These are phyloP conservation scores for Clonostachys rhizophaga DNA, from an alignment of 2,329 filamentous ascomycete species.

Conservation along the genomic window DNA sequence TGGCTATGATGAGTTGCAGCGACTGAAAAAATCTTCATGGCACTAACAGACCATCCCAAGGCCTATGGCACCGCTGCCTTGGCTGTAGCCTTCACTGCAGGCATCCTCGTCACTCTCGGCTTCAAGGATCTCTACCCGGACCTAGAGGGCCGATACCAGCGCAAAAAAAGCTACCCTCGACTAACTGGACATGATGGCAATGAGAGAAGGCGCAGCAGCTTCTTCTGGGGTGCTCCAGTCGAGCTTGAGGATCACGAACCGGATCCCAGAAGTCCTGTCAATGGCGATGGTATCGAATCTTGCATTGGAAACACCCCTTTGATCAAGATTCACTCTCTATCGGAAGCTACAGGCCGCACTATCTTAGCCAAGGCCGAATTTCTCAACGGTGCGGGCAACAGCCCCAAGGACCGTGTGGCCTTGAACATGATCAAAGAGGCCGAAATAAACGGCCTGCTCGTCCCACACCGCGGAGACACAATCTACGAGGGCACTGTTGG, in stretches of 20 bases:
- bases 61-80: slow-evolving; percentile 63
- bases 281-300: slow-evolving; percentile 71
- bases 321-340: slow-evolving; percentile 79
- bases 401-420: slow-evolving; percentile 92
- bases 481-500: slow-evolving; percentile 98
- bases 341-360: slow-evolving; percentile 78
- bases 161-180: slow-evolving; percentile 21
- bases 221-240: slow-evolving; percentile 42
- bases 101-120: slow-evolving; percentile 69
- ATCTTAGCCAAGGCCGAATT: slow-evolving; percentile 96
- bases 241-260: slow-evolving; percentile 52
- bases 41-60: slow-evolving; percentile 55
- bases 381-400: slow-evolving; percentile 89
- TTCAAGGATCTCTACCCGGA: slow-evolving; percentile 79
- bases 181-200: not conserved
- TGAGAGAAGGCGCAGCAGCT: slow-evolving; percentile 26
- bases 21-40: slow-evolving; percentile 33
- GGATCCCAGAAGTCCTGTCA: slow-evolving; percentile 8
- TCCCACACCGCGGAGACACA: slow-evolving; percentile 79
- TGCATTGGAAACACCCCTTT: slow-evolving; percentile 93
- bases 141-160: slow-evolving; percentile 60
- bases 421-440: slow-evolving; percentile 82
- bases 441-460: slow-evolving; percentile 71
- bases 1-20: too few relatives aligned
- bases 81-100: slow-evolving; percentile 69